These are phyloP conservation scores for Venturia aucupariae DNA, from an alignment of 2,329 filamentous ascomycete species.

Conservation along the genomic window DNA sequence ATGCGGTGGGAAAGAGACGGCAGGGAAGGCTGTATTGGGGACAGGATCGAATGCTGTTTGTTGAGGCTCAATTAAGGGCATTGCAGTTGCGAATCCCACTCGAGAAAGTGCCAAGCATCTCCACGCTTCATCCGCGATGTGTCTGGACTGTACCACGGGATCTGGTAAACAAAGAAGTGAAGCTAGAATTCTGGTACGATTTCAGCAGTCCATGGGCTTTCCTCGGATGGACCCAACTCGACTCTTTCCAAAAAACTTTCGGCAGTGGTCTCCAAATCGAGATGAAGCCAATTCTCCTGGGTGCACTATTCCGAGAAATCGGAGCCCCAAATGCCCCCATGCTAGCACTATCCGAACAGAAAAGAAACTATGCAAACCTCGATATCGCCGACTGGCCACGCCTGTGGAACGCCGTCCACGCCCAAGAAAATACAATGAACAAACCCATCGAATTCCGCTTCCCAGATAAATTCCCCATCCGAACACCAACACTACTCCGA, in stretches of 20 bases:
- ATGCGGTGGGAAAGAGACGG: constrained; percentile 16
- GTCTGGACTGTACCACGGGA: not conserved
- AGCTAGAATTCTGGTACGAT: constrained; percentile 27
- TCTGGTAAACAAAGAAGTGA: constrained; percentile 11
- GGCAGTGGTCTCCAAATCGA: constrained; percentile 21
- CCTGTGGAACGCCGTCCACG: constrained; percentile 26
- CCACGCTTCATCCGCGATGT: not conserved
- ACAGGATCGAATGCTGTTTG: constrained; percentile 30
- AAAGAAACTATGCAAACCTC: constrained; percentile 23
- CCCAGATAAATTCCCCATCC: constrained; percentile 26
- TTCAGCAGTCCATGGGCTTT: constrained; percentile 29
- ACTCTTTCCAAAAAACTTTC: constrained; percentile 23
- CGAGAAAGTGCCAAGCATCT: constrained; percentile 15
- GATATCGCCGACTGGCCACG: constrained; percentile 26
- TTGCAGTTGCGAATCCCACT: constrained; percentile 17
- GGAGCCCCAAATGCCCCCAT: constrained; percentile 26
- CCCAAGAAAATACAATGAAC: constrained; percentile 21
- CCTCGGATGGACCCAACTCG: constrained; percentile 26
- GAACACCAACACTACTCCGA: constrained; percentile 26
- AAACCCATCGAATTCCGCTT: constrained; percentile 24
- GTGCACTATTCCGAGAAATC: constrained; percentile 28
- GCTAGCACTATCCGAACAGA: constrained; percentile 20
- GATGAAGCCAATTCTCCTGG: constrained; percentile 27
- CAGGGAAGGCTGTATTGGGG: constrained; percentile 25
- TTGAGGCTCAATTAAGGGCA: constrained; percentile 21